Base-by-base conservation (phyloP, 192 early-diverging fungal genomes). In the Tieghemiomyces parasiticus region DNA sequence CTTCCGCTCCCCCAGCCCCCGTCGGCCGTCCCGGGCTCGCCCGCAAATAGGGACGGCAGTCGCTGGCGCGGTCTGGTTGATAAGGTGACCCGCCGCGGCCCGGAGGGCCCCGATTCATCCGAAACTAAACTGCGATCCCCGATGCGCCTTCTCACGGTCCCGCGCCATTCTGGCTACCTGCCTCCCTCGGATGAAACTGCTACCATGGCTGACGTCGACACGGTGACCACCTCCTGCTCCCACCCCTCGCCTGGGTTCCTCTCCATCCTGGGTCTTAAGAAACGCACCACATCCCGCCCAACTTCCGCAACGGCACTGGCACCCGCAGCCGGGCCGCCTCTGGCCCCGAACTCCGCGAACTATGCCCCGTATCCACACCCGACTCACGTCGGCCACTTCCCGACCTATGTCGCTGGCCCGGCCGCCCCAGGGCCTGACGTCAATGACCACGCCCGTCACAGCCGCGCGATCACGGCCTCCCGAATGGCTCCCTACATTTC, bases 61-160 rank as follows among this genome's bases (percentile, higher is more conserved):
- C 34, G 55, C 35, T 58, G 55, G 55, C 55, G 55, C 20, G 55
- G n/a, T 30, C n/a, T 58, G 55, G 35, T 58, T 3, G 55, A 20
- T 14, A 30, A 34, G 30, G 30, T 52, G 14, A 29, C 50, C 50
- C 50, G 50, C 2, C 50, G 50, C 0, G 50, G 50, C 8, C 50
- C 24, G 30, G 50, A 52, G 14, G 16, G 26, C 14, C 38, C 8
- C 16, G 16, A 42, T 6, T 42, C 38, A 16, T 16, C 16, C 38
- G 38, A 42, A 16, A 16, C 6, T 10, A 42, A 42, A 16, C 38
- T 42, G 8, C 38, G 38, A 6, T 42, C 38, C 16, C 38, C 38
- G 8, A 42, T 42, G 8, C 6, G 16, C 6, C 38, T 6, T 42
- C 38, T 42, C 8, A 52, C 30, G 14, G 26, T 20, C 50, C 50